Conservation (phyloP, 2,329 filamentous ascomycete species). For the Calycina marina region DNA sequence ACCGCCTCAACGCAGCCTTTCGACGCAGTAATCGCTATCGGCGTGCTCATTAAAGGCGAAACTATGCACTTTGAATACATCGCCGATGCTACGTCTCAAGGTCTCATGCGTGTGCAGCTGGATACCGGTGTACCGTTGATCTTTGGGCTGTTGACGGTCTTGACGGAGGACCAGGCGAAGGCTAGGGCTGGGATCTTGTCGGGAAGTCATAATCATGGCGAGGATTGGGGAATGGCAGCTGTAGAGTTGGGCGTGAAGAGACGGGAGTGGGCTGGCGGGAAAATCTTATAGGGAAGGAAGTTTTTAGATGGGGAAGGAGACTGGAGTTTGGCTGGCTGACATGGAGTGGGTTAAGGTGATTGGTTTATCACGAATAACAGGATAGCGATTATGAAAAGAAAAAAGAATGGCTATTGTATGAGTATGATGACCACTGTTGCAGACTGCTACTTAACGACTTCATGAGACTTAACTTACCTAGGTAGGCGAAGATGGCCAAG, state of each 20-base stretch:
- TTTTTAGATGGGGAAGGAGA: too few species aligned
- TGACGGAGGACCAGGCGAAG: conserved; percentile 77
- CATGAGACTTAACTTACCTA: too few species aligned
- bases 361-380: too few species aligned
- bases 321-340: background rate
- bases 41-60: conserved; percentile 94
- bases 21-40: conserved; percentile 88
- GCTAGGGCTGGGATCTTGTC: conserved; percentile 63
- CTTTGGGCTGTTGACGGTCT: conserved; percentile 80
- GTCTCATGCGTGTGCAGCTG: conserved; percentile 85
- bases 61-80: conserved; percentile 99
- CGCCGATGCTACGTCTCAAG: conserved; percentile 76
- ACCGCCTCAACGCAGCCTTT: conserved; percentile 48
- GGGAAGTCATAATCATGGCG: conserved; percentile 91
- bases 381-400: too few species aligned
- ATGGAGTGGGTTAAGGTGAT: conserved; percentile 1
- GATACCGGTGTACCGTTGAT: conserved; percentile 81
- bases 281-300: conserved; percentile 17
- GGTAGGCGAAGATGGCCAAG: too few species aligned
- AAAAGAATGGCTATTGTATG: too few species aligned
- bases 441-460: too few species aligned
- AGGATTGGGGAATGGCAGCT: conserved; percentile 89
- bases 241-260: conserved; percentile 89
- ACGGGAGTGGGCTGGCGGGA: conserved; percentile 53
- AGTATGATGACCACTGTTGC: too few species aligned